Evolutionary conservation across 257 asterid species (phyloP), one percentile per base, ranked within the genome.

Genomic region (Solanum rostratum): DNA sequence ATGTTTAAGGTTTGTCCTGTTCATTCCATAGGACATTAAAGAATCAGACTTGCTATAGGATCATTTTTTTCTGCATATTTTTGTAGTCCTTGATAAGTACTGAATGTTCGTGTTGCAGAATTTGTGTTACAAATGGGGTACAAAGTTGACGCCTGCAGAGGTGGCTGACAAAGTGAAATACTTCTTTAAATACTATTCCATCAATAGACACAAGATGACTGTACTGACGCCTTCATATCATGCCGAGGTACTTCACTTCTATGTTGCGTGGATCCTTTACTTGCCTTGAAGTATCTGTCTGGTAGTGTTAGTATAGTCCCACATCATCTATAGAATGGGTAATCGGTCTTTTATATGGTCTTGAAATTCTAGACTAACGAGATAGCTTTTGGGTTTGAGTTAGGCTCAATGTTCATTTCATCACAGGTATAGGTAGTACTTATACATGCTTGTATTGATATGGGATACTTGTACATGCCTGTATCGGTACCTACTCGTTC

Each of bases 121-220:
- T 93, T 93, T 95, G 14, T 96, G 99, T 89, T 96, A 91, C 84
- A 93, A 92, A 89, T 96, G 98, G 98, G 97, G 98, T 71, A 86
- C 91, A 29, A 91, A 87, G 87, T 85, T 94, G 84, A 91, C 90
- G 62, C 98, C 97, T 29, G 86, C 91, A 33, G 98, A 96, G 89
- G 91, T 94, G 53, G 95, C 91, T 6, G 98, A 91, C 37, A 95
- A 95, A 91, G 99, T 96, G 90, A 96, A 96, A 88, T 83, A 93
- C 84, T 95, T 96, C 92, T 96, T 96, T 90, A 94, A 92, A 90
- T 95, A 92, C 84, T 96, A 95, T 87, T 93, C 99, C 30, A 95
- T 93, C 88, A 96, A 96, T 71, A 90, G 99, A 83, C 99, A 95
- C 91, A 96, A 96, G 92, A 93, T 95, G 98, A 95, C 98, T 37